Conservation (phyloP, 306 rosid species). For the Elaeagnus macrophylla region DNA sequence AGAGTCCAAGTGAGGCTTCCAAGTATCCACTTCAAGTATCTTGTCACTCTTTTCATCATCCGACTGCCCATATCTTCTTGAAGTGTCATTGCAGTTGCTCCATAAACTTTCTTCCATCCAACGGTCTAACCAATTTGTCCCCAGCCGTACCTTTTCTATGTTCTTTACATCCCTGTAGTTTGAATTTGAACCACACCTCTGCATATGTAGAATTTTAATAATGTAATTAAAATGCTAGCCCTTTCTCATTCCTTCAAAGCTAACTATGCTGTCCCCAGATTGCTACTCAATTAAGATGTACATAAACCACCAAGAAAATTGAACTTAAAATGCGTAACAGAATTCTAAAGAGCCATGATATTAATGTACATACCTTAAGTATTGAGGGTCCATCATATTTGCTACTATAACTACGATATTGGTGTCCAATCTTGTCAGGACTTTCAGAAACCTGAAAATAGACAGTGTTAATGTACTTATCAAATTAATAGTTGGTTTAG, state of each 20-base stretch:
- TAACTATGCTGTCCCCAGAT: background rate
- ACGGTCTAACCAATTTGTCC: slow-evolving; percentile 57
- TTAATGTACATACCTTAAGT: slow-evolving; percentile 63
- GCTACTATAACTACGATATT: slow-evolving; percentile 33
- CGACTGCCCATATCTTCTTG: slow-evolving; percentile 23
- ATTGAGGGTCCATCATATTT: slow-evolving; percentile 59
- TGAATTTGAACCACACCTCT: slow-evolving; percentile 88
- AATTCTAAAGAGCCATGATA: background rate
- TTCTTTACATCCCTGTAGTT: slow-evolving; percentile 36
- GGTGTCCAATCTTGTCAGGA: slow-evolving; percentile 30
- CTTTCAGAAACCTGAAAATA: slow-evolving; percentile 43
- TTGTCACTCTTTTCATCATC: slow-evolving; percentile 75
- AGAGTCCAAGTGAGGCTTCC: slow-evolving; percentile 68
- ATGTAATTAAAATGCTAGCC: slow-evolving; percentile 4
- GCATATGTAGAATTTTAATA: slow-evolving; percentile 15
- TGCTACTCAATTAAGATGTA: background rate
- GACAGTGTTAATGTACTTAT: background rate
- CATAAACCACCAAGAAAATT: background rate
- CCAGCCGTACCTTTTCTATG: slow-evolving; percentile 31
- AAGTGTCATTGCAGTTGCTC: slow-evolving; percentile 29
- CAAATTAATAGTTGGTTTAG: no score
- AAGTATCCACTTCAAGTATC: slow-evolving; percentile 91
- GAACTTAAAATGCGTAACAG: no score
- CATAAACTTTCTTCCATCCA: slow-evolving; percentile 84
- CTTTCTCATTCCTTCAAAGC: background rate